A percentile compares a stretch with the other conserved stretches of the same genome.
Conservation (phyloP, 2,329 filamentous ascomycete genomes). For the Pseudodiploospora longispora region DNA sequence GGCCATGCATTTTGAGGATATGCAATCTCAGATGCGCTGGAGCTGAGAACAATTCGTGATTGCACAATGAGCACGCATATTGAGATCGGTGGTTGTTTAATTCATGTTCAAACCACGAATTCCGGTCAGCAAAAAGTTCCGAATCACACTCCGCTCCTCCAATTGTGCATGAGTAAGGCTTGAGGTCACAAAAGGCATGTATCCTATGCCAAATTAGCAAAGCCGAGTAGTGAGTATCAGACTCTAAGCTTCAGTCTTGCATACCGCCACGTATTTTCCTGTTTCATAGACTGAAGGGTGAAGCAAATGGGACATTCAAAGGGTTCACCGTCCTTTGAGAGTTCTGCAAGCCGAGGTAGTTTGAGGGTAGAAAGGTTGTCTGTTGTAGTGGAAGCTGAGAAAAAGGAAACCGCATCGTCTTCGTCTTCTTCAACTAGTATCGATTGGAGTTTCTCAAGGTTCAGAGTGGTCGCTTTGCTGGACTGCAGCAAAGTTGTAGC, state of each 20-base stretch:
- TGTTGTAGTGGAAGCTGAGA: not conserved
- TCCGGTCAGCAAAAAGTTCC: no score
- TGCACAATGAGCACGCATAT: no score
- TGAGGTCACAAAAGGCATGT: constrained; percentile 8
- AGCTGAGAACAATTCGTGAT: no score
- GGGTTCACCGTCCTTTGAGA: constrained; percentile 1
- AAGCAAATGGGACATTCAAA: constrained; percentile 13
- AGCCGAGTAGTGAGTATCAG: no score
- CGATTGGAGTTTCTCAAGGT: not conserved
- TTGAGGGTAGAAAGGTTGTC: not conserved
- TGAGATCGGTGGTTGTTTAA: no score
- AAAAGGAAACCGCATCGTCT: constrained; percentile 1
- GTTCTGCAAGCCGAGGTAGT: constrained; percentile 1
- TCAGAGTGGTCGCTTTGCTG: not conserved
- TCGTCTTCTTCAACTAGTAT: not conserved
- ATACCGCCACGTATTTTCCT: constrained; percentile 9
- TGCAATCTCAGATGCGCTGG: no score
- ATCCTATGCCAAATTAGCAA: not conserved
- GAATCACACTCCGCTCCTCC: not conserved
- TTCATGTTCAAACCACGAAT: no score
- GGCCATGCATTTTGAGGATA: no score
- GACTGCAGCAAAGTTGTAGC: not conserved
- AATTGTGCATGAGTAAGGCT: constrained; percentile 5
- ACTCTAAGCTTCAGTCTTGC: not conserved
- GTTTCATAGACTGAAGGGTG: constrained; percentile 6